Evolutionary conservation across 805 yeast genomes (phyloP).

Genomic region (Wickerhamiella vanderwaltii): DNA sequence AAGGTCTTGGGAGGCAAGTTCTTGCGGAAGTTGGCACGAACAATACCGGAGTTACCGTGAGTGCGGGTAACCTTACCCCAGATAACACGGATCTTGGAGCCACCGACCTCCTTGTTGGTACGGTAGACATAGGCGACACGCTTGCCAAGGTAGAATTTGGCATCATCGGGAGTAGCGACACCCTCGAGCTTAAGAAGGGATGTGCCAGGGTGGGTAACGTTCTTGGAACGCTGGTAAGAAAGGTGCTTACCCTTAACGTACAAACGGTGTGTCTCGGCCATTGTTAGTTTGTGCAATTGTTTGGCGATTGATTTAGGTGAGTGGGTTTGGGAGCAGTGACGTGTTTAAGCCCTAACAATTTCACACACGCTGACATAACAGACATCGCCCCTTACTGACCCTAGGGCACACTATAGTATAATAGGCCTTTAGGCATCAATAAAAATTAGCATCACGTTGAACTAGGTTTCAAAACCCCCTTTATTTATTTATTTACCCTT

Average conservation of each 20-base stretch:
- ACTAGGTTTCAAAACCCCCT: too few relatives aligned
- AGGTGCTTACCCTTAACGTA: conserved; percentile 99
- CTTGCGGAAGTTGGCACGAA: conserved; percentile 97
- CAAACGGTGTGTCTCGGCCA: conserved; percentile 32
- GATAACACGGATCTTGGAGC: conserved; percentile 97
- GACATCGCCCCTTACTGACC: neutral
- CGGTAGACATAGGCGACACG: conserved; percentile 99
- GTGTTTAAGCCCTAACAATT: conserved; percentile 12
- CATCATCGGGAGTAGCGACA: conserved; percentile 82
- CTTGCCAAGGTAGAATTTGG: conserved; percentile 99
- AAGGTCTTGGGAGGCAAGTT: conserved; percentile 99
- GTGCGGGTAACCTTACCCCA: conserved; percentile 99
- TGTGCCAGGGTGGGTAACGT: conserved; percentile 94
- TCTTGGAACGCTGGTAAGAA: conserved; percentile 99
- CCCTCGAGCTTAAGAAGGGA: conserved; percentile 96
- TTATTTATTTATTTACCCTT: too few relatives aligned
- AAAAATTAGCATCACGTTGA: too few relatives aligned
- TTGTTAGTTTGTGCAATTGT: conserved; percentile 11
- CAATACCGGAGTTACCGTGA: conserved; percentile 97
- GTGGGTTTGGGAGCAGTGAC: conserved; percentile 10
- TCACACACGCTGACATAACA: neutral
- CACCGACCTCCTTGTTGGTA: conserved; percentile 95
- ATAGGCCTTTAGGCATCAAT: too few relatives aligned
- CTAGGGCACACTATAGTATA: too few relatives aligned
- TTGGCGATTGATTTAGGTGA: neutral